A percentile compares a stretch with the other conserved stretches of the same genome.
Conservation (phyloP, 371 early-diverging fungal species). For the Cokeromyces recurvatus region DNA sequence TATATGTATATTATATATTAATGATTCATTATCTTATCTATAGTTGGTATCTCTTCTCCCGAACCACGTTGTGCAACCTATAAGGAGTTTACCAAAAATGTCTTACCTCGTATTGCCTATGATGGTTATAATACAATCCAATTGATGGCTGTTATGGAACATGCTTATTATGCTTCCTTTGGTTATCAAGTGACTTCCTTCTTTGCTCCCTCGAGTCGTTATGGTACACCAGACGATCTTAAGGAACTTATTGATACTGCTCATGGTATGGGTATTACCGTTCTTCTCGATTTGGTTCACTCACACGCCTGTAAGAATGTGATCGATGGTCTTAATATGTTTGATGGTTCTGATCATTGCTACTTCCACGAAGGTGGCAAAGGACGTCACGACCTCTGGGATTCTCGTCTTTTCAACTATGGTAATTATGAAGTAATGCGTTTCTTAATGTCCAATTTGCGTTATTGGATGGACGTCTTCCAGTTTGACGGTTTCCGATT, state of each 20-base stretch:
- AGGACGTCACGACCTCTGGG: constrained; percentile 93
- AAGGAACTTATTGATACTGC: constrained; percentile 90
- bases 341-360: constrained; percentile 94
- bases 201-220: constrained; percentile 88
- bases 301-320: constrained; percentile 96
- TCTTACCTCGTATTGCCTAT: constrained; percentile 83
- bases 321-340: constrained; percentile 89
- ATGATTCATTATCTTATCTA: neutral
- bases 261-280: constrained; percentile 82
- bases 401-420: constrained; percentile 93
- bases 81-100: constrained; percentile 80
- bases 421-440: constrained; percentile 83
- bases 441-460: constrained; percentile 90
- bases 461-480: constrained; percentile 89
- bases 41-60: constrained; percentile 87
- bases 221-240: constrained; percentile 89
- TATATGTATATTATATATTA: too few relatives aligned
- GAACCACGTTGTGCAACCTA: constrained; percentile 82
- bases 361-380: constrained; percentile 90
- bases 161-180: constrained; percentile 97
- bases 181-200: constrained; percentile 97
- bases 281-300: constrained; percentile 94
- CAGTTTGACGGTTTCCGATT: constrained; percentile 97
- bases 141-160: constrained; percentile 98
- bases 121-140: constrained; percentile 94